Evolutionary conservation across 192 early-diverging fungal genomes (phyloP).

Genomic region (Entomortierella beljakovae): DNA sequence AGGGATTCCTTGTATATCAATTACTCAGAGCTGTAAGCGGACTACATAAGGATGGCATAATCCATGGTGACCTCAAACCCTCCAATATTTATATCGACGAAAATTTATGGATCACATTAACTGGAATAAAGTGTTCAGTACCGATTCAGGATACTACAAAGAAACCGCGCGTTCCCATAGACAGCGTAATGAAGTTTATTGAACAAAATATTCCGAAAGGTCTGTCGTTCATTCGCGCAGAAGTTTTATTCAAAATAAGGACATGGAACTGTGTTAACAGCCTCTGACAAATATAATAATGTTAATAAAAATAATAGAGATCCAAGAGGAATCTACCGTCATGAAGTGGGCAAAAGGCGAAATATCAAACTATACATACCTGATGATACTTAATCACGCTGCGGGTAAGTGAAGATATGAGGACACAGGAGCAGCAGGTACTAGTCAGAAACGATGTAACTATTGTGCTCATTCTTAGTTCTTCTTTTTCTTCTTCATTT

Average conservation of each 20-base stretch:
- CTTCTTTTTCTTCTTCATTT: too few relatives aligned
- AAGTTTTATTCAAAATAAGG: neutral
- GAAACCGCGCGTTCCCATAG: neutral
- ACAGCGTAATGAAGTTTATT: neutral
- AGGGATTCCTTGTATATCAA: conserved; percentile 72
- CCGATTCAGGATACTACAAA: conserved; percentile 3
- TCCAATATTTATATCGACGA: conserved; percentile 70
- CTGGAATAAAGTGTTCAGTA: conserved; percentile 63
- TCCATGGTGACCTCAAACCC: conserved; percentile 66
- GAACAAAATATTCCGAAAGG: conserved; percentile 43
- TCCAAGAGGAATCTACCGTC: conserved; percentile 59
- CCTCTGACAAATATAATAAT: neutral
- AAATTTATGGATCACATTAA: conserved; percentile 67
- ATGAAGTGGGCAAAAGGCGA: conserved; percentile 83
- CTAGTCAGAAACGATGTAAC: too few relatives aligned
- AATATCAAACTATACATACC: conserved; percentile 94
- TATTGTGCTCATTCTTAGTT: too few relatives aligned
- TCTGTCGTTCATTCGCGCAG: neutral
- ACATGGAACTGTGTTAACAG: neutral
- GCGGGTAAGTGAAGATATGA: too few relatives aligned
- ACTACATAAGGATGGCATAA: conserved; percentile 65
- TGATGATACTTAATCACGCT: conserved; percentile 91
- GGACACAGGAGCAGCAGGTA: too few relatives aligned
- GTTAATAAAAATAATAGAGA: conserved; percentile 24
- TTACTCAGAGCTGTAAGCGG: conserved; percentile 60